Evolutionary conservation across 164 flowering plant genomes (phyloP), one percentile per base, ranked within the genome.

Genomic region (Aristolochia fimbriata): DNA sequence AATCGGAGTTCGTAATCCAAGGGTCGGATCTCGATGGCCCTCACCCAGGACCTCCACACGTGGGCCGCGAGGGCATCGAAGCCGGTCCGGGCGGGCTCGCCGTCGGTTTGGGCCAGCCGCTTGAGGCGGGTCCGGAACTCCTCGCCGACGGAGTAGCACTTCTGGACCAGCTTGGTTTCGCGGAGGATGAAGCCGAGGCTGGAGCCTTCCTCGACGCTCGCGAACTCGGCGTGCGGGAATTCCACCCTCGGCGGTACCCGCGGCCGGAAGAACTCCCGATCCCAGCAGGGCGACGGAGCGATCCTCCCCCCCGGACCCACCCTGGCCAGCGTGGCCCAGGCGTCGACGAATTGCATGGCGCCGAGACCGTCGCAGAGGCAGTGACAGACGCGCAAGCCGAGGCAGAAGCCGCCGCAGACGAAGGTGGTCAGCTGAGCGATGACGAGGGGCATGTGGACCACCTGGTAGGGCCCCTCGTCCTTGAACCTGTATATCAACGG

Each of bases 321-420:
- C 60, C 72, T 77, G 0, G 91, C 86, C 0, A 84, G 78, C 8
- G 78, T 71, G 24, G 96, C 85, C 98, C 98, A 87, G 0, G 95
- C 86, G 13, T 68, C 55, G 3, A 85, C 73, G 60, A 91, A 88
- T 63, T 88, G 89, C 96, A 91, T 88, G 0, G 96, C 96, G 0
- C 95, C 98, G 2, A 84, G 72, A n/a, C 98, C 98, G 47, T 92
- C 98, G 47, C 91, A 87, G 0, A 92, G 66, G 73, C 95, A 88
- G 58, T 92, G 98, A 68, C 95, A 88, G 15, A 88, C 73, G 31
- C 93, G 73, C 59, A 92, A 59, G 27, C 95, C 98, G 10, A 91
- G 81, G 73, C 91, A 82, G 61, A 91, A 85, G 6, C 96, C 88
- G 27, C 98, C 96, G 37, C 94, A 87, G 6, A 72, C 69, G 51